These are phyloP conservation scores for Fusarium pilosicola DNA, from an alignment of 2,329 filamentous ascomycete species.

Conservation along the genomic window DNA sequence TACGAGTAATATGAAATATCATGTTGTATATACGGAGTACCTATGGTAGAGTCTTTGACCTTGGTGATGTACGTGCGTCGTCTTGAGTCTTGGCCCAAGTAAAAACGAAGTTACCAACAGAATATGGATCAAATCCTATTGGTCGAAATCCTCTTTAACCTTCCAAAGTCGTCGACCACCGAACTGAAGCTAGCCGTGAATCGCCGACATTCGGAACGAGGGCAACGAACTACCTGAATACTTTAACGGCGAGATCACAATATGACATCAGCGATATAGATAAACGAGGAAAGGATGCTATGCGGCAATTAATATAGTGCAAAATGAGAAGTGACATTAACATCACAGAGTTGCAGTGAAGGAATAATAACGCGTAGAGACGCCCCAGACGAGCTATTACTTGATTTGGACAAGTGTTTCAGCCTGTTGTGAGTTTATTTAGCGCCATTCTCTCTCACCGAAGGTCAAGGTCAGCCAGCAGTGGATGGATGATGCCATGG, in stretches of 20 bases:
- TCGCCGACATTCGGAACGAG: constrained; percentile 31
- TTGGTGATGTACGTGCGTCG: background rate
- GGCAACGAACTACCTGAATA: background rate
- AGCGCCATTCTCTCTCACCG: constrained; percentile 12
- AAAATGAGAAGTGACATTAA: background rate
- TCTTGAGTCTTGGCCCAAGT: background rate
- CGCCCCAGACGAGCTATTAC: constrained; percentile 38
- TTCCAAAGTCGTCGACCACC: constrained; percentile 1
- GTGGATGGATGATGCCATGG: background rate
- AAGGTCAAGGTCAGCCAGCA: constrained; percentile 1
- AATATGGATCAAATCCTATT: background rate
- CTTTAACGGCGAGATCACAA: background rate
- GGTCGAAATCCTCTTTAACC: background rate
- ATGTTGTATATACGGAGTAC: background rate
- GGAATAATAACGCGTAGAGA: constrained; percentile 3
- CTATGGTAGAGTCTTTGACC: too few relatives aligned
- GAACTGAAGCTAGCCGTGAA: constrained; percentile 15
- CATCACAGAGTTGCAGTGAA: background rate
- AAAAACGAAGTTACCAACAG: background rate
- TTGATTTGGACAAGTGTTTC: constrained; percentile 27
- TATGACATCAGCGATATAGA: background rate
- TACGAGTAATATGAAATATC: background rate
- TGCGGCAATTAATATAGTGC: background rate
- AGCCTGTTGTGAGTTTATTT: constrained; percentile 9
- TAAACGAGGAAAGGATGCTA: background rate